Evolutionary conservation across 495 filamentous ascomycete species (phyloP), one percentile per base, ranked within the genome.

Genomic region (Aspergillus mulundensis): DNA sequence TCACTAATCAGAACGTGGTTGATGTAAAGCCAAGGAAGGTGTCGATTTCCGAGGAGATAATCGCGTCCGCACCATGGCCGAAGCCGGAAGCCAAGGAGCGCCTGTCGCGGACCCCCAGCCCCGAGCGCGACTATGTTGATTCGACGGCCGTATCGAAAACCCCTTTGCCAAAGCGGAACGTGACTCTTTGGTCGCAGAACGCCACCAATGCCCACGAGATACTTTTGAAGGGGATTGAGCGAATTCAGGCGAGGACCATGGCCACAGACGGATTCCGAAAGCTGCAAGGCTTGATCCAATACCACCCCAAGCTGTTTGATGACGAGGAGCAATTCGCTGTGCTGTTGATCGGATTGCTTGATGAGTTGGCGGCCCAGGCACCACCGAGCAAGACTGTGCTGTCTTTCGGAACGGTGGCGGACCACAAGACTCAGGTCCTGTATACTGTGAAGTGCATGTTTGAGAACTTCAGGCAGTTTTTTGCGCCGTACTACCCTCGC

Each of bases 211-310:
- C 77, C 0, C 66, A 71, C 32, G 74, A 80, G 36, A 75, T 95
- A 28, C 80, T 97, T 2, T 79, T 82, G 36, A 94, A 88, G 59
- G 90, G 87, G 46, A 89, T 95, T 58, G 74, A 80, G 19, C 86
- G 87, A 28, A 83, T 96, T 50, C 82, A 81, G 32, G 80, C 82
- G 10, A 79, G 82, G 57, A 82, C 81, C 7, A 81, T 96, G 34
- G 91, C 96, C 63, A 88, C 90, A 5, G 88, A 91, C 59, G 90
- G 88, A 50, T 95, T 96, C 72, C 85, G 92, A 47, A 91, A 94
- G 57, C 70, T 97, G 10, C 92, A 95, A 67, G 80, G 84, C 23
- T 79, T 96, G 55, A 86, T 93, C 59, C 83, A 87, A 50, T 84
- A 85, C 58, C 85, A 85, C 16, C 68, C 75, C 30, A 73, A 80